Evolutionary conservation across 1,139 yeast species (phyloP).

Genomic region (Zygosaccharomyces sapae): DNA sequence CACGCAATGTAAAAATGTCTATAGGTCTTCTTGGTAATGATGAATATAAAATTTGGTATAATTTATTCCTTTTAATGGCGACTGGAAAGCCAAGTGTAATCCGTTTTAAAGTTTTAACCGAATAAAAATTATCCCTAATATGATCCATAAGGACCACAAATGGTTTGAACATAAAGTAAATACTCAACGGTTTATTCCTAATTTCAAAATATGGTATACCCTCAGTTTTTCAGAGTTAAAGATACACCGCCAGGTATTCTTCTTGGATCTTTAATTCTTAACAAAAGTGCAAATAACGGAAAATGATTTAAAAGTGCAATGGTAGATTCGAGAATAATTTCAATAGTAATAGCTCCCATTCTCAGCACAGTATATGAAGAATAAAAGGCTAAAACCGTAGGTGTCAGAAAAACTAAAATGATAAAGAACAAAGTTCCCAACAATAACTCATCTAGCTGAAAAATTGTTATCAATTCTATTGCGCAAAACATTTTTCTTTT

Average conservation of each 20-base stretch:
- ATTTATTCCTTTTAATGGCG: conserved; percentile 43
- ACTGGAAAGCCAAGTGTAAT: conserved; percentile 46
- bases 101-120: conserved; percentile 40
- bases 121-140: conserved; percentile 43
- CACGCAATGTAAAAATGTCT: conserved; percentile 28
- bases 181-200: conserved; percentile 44
- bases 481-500: conserved; percentile 77
- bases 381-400: conserved; percentile 86
- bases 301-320: conserved; percentile 72
- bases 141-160: conserved; percentile 42
- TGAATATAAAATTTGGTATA: conserved; percentile 48
- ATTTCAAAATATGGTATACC: conserved; percentile 28
- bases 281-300: conserved; percentile 76
- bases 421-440: conserved; percentile 87
- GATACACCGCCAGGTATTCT: conserved; percentile 87
- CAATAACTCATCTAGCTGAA: conserved; percentile 79
- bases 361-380: conserved; percentile 63
- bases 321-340: conserved; percentile 55
- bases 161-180: conserved; percentile 46
- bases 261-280: conserved; percentile 75
- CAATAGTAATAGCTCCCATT: conserved; percentile 46
- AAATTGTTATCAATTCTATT: conserved; percentile 80
- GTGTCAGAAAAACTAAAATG: conserved; percentile 68
- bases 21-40: conserved; percentile 44
- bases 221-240: conserved; percentile 35